phyloP scores from a whole-genome alignment of 1,284 basidiomycete genomes.

The Tremellales sp. region DNA sequence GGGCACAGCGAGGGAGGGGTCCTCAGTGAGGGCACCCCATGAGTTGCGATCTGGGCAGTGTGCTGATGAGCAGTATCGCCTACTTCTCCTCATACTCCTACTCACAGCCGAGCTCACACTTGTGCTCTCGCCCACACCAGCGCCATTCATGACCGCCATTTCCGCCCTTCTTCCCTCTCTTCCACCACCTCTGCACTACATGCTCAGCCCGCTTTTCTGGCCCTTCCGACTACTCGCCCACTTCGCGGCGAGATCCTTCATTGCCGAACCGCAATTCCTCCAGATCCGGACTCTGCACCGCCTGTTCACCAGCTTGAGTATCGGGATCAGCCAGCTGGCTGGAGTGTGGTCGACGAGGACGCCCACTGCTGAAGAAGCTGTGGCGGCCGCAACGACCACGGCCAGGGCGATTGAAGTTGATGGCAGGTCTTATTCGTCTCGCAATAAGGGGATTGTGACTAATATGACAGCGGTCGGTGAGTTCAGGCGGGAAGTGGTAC shows the following conservation, averaged over 20 bases:
- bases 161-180: not conserved
- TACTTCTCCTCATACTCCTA: conserved; percentile 61
- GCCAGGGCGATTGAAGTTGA: conserved; percentile 17
- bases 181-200: not conserved
- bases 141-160: not conserved
- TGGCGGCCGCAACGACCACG: conserved; percentile 2
- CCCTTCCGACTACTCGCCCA: conserved; percentile 1
- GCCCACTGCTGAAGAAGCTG: conserved; percentile 5
- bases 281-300: conserved; percentile 29
- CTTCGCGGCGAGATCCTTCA: not conserved
- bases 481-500: conserved; percentile 21
- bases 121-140: conserved; percentile 26
- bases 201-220: conserved; percentile 4
- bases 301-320: conserved; percentile 25
- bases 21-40: conserved; percentile 57
- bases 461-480: conserved; percentile 8
- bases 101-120: conserved; percentile 51
- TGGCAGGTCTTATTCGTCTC: conserved; percentile 20
- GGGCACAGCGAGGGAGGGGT: conserved; percentile 58
- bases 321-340: conserved; percentile 37
- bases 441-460: not conserved
- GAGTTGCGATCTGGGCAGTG: not conserved
- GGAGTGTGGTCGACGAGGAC: conserved; percentile 22
- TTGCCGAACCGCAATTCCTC: conserved; percentile 21
- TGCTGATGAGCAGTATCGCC: conserved; percentile 60